These are phyloP conservation scores for Aspergillus fumigatus DNA, from an alignment of 2,329 filamentous ascomycete genomes.

Conservation along the genomic window DNA sequence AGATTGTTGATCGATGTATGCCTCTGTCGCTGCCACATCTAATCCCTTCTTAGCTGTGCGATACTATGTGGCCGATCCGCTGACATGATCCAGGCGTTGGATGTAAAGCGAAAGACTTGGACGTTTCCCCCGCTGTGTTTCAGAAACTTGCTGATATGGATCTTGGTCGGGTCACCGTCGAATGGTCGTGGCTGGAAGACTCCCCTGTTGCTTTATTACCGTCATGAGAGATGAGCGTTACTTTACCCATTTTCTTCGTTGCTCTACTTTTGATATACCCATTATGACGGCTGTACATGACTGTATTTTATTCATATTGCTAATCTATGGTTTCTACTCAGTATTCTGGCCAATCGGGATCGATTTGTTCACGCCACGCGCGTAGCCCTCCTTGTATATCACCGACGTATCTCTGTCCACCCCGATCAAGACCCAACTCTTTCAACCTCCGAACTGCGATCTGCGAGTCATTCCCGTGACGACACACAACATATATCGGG, in stretches of 20 bases:
- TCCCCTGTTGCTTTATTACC: constrained; percentile 20
- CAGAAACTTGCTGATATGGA: constrained; percentile 43
- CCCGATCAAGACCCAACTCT: constrained; percentile 32
- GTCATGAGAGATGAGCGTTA: constrained; percentile 1
- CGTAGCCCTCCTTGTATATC: constrained; percentile 42
- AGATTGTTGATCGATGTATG: constrained; percentile 63
- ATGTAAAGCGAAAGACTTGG: constrained; percentile 46
- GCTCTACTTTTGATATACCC: neutral
- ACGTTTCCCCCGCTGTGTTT: constrained; percentile 48
- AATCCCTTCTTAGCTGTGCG: neutral
- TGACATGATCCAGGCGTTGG: constrained; percentile 36
- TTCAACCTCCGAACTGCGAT: constrained; percentile 41
- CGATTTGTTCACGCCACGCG: constrained; percentile 41
- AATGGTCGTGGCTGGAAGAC: constrained; percentile 49
- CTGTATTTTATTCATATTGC: neutral
- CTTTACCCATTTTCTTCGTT: neutral
- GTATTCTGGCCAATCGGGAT: constrained; percentile 40
- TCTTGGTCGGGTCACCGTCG: constrained; percentile 45
- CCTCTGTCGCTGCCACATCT: neutral
- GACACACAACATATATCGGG: constrained; percentile 44
- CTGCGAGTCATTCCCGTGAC: constrained; percentile 48
- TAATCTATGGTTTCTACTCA: constrained; percentile 11
- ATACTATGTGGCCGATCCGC: neutral
- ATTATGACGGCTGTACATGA: neutral
- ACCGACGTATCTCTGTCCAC: constrained; percentile 31